Base-by-base conservation (phyloP, 2,329 filamentous ascomycete genomes). In the Hymenoscyphus linearis region DNA sequence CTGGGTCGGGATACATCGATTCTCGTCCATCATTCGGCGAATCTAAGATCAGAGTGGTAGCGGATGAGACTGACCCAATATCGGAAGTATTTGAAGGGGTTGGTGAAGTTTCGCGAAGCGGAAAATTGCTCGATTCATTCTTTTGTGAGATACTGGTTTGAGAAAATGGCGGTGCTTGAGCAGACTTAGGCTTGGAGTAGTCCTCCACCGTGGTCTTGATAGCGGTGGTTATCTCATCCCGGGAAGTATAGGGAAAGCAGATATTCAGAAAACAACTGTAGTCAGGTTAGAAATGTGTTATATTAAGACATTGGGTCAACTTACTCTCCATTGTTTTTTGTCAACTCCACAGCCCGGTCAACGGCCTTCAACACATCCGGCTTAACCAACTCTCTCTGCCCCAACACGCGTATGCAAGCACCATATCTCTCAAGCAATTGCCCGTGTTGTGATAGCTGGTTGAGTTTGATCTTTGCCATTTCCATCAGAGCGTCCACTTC, bases 401-500 rank as follows among this genome's bases (percentile, higher is more conserved):
- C 95, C 27, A 98, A 78, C 18, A 99, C 85, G 58, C 91, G 86
- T 58, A 99, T 87, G 60, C 87, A 85, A 31, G 93, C 95, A 36
- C 93, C 95, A 71, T 98, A 99, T 65, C 90, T 87, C 70, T 98
- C 92, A 40, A 99, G 82, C 27, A 99, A 80, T 71, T 96, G 93
- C 34, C 95, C 95, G 70, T 99, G 95, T 71, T 96, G 91, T 27
- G 90, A 87, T 69, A 99, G 80, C 75, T 99, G 95, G 63, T 89
- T 86, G 27, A 99, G 82, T 78, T 98, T 98, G 70, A 95, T 86
- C 79, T 96, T 97, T 63, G 93, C 93, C 82, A 99, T 91, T 73
- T 96, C 89, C 95, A 99, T 99, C 65, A 99, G 79, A 34, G 91
- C 93, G 72, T 97, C 92, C 9, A 99, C 95, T 75, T 99, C 95